phyloP scores from a whole-genome alignment of 2,329 filamentous ascomycete species.

The Claviceps pusilla region DNA sequence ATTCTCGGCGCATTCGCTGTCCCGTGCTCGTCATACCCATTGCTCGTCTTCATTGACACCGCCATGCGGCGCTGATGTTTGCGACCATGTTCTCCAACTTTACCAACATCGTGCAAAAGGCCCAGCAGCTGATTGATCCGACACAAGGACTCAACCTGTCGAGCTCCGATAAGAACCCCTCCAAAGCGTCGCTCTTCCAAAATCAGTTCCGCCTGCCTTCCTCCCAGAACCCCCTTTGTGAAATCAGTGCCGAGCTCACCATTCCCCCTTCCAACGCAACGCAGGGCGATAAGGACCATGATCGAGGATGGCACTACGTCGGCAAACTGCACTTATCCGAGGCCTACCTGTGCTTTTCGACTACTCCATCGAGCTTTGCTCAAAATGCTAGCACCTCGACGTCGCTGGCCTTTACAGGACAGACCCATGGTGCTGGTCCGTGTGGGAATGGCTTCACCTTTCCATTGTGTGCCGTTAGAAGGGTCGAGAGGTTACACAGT shows the following conservation, averaged over 20 bases:
- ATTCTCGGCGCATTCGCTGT: background rate
- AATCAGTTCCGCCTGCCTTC: conserved; percentile 90
- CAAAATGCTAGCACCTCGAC: conserved; percentile 64
- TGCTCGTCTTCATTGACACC: conserved; percentile 7
- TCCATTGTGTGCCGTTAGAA: conserved; percentile 76
- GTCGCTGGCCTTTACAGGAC: conserved; percentile 75
- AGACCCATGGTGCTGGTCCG: conserved; percentile 83
- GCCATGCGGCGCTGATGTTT: conserved; percentile 27
- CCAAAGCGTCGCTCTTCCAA: conserved; percentile 85
- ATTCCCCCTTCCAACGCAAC: conserved; percentile 59
- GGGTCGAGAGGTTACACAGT: conserved; percentile 85
- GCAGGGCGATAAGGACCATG: conserved; percentile 55
- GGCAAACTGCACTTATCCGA: conserved; percentile 91
- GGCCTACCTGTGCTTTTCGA: conserved; percentile 91
- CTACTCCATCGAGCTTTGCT: conserved; percentile 75
- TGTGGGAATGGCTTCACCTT: conserved; percentile 93
- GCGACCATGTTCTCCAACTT: conserved; percentile 45
- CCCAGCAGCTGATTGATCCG: conserved; percentile 86
- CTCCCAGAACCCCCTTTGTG: conserved; percentile 82
- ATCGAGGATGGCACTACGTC: conserved; percentile 72
- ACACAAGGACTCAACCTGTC: conserved; percentile 60
- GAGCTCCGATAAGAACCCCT: conserved; percentile 64
- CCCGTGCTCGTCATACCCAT: conserved; percentile 1
- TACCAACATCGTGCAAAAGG: conserved; percentile 81
- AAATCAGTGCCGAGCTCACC: conserved; percentile 91